Conservation (phyloP, 163 green algal genomes). For the Chloromonas sp. region DNA sequence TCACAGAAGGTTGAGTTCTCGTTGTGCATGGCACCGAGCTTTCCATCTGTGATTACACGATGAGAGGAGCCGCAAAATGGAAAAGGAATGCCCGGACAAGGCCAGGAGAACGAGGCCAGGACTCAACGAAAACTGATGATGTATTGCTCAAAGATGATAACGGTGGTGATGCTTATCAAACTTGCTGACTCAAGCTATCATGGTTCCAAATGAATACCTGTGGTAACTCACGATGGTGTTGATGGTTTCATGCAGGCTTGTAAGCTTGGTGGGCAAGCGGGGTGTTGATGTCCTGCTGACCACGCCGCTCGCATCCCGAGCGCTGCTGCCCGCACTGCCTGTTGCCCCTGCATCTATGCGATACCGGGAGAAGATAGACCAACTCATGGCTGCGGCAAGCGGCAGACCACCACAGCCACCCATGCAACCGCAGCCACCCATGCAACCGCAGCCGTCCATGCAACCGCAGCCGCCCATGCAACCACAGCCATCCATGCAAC, state of each 20-base stretch:
- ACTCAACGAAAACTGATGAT: too few relatives aligned
- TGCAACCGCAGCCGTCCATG: background rate
- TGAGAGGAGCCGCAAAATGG: too few relatives aligned
- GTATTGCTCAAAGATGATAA: too few relatives aligned
- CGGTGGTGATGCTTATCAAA: too few relatives aligned
- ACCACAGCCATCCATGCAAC: background rate
- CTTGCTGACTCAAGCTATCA: too few relatives aligned
- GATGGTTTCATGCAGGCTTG: conserved; percentile 34
- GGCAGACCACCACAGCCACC: background rate
- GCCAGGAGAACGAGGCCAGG: too few relatives aligned
- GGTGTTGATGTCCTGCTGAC: conserved; percentile 16
- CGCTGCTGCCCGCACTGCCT: conserved; percentile 34
- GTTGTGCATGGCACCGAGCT: too few relatives aligned
- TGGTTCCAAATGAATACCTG: too few relatives aligned
- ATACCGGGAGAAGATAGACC: conserved; percentile 30
- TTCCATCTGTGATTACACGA: too few relatives aligned
- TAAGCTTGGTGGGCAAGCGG: conserved; percentile 33
- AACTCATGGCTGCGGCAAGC: conserved; percentile 13
- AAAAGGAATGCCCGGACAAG: too few relatives aligned
- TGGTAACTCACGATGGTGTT: too few relatives aligned
- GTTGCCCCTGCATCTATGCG: conserved; percentile 9
- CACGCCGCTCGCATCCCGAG: conserved; percentile 8
- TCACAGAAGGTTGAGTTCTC: too few relatives aligned
- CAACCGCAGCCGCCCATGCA: conserved; percentile 7
- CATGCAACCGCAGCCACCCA: background rate